phyloP scores from a whole-genome alignment of 2,329 filamentous ascomycete genomes.

The Fusarium keratoplasticum region DNA sequence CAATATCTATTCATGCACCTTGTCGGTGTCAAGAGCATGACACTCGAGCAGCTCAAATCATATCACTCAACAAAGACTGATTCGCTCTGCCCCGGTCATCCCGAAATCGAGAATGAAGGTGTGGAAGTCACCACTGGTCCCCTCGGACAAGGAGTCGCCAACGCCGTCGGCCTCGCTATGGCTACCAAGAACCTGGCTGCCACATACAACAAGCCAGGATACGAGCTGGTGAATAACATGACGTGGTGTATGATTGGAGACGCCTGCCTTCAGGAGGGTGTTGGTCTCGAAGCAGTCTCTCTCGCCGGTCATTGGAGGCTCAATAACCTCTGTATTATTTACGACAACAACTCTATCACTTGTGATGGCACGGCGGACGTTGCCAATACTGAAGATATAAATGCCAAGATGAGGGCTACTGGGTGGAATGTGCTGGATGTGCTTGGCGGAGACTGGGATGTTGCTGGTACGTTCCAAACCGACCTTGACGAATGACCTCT shows the following conservation, averaged over 20 bases:
- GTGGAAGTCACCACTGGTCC: constrained; percentile 71
- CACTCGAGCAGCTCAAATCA: constrained; percentile 66
- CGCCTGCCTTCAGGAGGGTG: constrained; percentile 70
- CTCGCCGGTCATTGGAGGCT: constrained; percentile 67
- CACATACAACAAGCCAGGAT: constrained; percentile 63
- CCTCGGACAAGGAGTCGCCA: constrained; percentile 68
- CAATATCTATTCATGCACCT: constrained; percentile 66
- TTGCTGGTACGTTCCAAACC: constrained; percentile 42
- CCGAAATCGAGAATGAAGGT: constrained; percentile 68
- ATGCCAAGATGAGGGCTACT: constrained; percentile 67
- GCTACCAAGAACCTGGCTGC: constrained; percentile 67
- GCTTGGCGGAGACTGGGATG: constrained; percentile 63
- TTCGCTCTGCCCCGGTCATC: constrained; percentile 65
- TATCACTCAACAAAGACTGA: constrained; percentile 60
- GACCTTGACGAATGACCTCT: neutral
- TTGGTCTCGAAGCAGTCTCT: constrained; percentile 66
- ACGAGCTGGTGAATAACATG: constrained; percentile 61
- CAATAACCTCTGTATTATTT: constrained; percentile 67
- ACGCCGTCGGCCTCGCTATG: constrained; percentile 1
- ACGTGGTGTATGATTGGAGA: constrained; percentile 70
- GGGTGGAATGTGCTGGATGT: constrained; percentile 68
- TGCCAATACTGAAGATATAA: constrained; percentile 67
- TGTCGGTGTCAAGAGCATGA: constrained; percentile 65
- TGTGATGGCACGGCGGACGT: constrained; percentile 67
- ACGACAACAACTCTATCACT: constrained; percentile 71